These are phyloP conservation scores for Candida ficus DNA, from an alignment of 805 yeast species.

Conservation along the genomic window DNA sequence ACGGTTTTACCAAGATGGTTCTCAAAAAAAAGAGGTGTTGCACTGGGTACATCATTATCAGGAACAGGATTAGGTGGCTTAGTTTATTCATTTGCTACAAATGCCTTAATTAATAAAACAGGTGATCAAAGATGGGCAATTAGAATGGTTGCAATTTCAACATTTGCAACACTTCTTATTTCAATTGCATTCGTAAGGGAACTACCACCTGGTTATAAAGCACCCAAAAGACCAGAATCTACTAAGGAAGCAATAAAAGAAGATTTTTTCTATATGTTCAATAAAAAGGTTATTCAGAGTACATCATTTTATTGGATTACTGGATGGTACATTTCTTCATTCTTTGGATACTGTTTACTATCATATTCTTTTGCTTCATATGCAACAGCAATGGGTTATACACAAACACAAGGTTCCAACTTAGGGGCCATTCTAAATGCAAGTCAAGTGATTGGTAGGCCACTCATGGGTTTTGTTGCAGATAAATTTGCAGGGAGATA, in stretches of 20 bases:
- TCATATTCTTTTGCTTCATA: conserved; percentile 42
- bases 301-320: no score
- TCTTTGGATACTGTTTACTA: conserved; percentile 38
- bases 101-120: conserved; percentile 36
- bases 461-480: conserved; percentile 40
- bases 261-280: no score
- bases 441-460: conserved; percentile 45
- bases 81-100: conserved; percentile 35
- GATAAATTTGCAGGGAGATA: conserved; percentile 40
- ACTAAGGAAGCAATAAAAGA: no score
- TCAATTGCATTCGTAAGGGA: no score
- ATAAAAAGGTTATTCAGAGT: no score
- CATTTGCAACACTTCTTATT: no score
- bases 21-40: conserved; percentile 51
- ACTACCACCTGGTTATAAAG: conserved; percentile 30
- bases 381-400: conserved; percentile 43
- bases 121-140: conserved; percentile 45
- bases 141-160: conserved; percentile 41
- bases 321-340: conserved; percentile 29
- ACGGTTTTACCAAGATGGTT: conserved; percentile 69
- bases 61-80: conserved; percentile 56
- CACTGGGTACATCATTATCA: conserved; percentile 40
- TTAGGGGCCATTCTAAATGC: conserved; percentile 43
- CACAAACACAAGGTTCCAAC: conserved; percentile 37
- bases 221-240: conserved; percentile 28